These are phyloP conservation scores for Lactifluus echinatus DNA, from an alignment of 768 basidiomycete genomes.

Conservation along the genomic window DNA sequence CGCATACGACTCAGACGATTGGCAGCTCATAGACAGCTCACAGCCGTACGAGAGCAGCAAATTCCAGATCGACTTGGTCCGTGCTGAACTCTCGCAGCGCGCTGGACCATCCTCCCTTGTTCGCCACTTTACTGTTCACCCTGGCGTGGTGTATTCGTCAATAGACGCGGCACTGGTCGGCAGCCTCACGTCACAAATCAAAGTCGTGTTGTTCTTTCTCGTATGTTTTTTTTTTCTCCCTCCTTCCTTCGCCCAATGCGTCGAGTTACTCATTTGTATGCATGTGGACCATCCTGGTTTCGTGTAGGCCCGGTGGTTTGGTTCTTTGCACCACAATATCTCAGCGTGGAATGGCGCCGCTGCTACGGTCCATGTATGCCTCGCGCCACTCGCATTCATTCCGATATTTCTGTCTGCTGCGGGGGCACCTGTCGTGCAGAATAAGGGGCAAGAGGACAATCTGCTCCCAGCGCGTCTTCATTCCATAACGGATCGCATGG, in stretches of 20 bases:
- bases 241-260: background rate
- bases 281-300: too few species aligned
- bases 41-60: conserved; percentile 66
- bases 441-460: conserved; percentile 17
- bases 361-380: conserved; percentile 54
- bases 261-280: background rate
- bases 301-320: conserved; percentile 56
- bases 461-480: conserved; percentile 41
- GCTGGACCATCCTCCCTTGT: conserved; percentile 28
- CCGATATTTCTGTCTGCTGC: conserved; percentile 26
- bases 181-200: conserved; percentile 38
- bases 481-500: conserved; percentile 50
- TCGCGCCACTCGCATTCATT: conserved; percentile 48
- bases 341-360: conserved; percentile 54
- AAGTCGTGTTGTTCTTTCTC: conserved; percentile 51
- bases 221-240: conserved; percentile 37
- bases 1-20: conserved; percentile 55
- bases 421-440: conserved; percentile 3
- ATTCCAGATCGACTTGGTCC: conserved; percentile 68
- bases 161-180: conserved; percentile 43
- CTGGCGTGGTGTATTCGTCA: conserved; percentile 61
- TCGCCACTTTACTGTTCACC: conserved; percentile 58
- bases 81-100: conserved; percentile 42
- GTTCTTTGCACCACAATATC: conserved; percentile 62
- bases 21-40: conserved; percentile 54